Conservation (phyloP, 1,284 basidiomycete genomes). For the Schizopora paradoxa region DNA sequence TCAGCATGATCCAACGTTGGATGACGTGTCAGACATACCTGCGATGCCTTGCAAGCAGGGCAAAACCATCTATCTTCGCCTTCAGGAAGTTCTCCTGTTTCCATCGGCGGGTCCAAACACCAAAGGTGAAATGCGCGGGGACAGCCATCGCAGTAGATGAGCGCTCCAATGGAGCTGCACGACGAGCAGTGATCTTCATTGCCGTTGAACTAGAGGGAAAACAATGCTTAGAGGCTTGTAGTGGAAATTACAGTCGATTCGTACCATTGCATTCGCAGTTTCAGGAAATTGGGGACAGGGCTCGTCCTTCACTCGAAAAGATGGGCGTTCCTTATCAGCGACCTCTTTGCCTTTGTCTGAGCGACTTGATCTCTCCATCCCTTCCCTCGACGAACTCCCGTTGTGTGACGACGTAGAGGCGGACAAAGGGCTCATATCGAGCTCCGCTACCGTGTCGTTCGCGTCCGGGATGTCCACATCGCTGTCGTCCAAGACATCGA, state of each 20-base stretch:
- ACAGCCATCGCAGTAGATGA: constrained; percentile 96
- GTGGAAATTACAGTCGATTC: constrained; percentile 11
- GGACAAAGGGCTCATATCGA: constrained; percentile 21
- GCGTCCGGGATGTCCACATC: constrained; percentile 10
- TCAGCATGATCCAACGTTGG: constrained; percentile 17
- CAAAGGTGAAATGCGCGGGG: constrained; percentile 93
- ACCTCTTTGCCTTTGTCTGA: constrained; percentile 50
- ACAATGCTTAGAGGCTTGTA: constrained; percentile 10
- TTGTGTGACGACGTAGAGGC: too few species aligned
- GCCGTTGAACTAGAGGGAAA: constrained; percentile 39
- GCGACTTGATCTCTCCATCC: constrained; percentile 67
- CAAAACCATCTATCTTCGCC: constrained; percentile 92
- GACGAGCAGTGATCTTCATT: constrained; percentile 96
- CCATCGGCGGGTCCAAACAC: constrained; percentile 94
- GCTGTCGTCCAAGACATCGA: constrained; percentile 21
- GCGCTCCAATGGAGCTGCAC: constrained; percentile 74
- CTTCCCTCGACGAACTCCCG: constrained; percentile 32
- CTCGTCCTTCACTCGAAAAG: constrained; percentile 69
- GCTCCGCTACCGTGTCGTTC: constrained; percentile 9
- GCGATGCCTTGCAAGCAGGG: constrained; percentile 63
- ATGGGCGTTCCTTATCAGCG: constrained; percentile 20
- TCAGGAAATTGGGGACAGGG: constrained; percentile 31
- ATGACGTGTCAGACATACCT: constrained; percentile 41
- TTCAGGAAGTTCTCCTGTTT: constrained; percentile 77
- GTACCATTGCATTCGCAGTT: constrained; percentile 25